These are phyloP conservation scores for Aspergillus cristatus DNA, from an alignment of 495 filamentous ascomycete genomes.

Conservation along the genomic window DNA sequence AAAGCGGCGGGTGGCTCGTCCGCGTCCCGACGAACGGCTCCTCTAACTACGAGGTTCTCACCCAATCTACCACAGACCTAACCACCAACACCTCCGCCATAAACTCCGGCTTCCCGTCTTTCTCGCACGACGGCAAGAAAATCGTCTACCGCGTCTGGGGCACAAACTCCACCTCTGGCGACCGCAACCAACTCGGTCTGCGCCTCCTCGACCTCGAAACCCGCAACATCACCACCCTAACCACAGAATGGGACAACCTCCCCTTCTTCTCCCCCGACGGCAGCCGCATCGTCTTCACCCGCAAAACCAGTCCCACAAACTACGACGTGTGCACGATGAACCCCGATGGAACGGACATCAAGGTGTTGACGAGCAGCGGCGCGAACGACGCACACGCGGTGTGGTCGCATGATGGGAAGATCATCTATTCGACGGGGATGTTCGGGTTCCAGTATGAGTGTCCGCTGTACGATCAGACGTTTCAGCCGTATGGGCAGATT, in stretches of 20 bases:
- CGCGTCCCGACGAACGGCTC: conserved; percentile 16
- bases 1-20: conserved; percentile 14
- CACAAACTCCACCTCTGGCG: conserved; percentile 7
- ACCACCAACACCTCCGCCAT: conserved; percentile 6
- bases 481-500: conserved; percentile 28
- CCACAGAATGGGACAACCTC: conserved; percentile 22
- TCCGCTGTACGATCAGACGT: conserved; percentile 23
- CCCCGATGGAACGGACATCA: conserved; percentile 26
- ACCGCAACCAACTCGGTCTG: conserved; percentile 15
- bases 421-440: conserved; percentile 24
- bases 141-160: conserved; percentile 26
- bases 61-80: conserved; percentile 2
- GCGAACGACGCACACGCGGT: conserved; percentile 36
- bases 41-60: conserved; percentile 13
- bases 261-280: conserved; percentile 23
- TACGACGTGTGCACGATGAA: conserved; percentile 31
- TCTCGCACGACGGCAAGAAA: conserved; percentile 19
- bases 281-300: conserved; percentile 21
- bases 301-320: conserved; percentile 17
- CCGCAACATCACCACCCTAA: conserved; percentile 13
- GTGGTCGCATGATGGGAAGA: conserved; percentile 26
- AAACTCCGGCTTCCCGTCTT: conserved; percentile 23
- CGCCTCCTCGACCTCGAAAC: conserved; percentile 21
- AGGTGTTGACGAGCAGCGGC: conserved; percentile 20
- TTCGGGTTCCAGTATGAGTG: conserved; percentile 26